Conservation (phyloP, 2,329 filamentous ascomycete genomes). For the Diaporthe caulivora region DNA sequence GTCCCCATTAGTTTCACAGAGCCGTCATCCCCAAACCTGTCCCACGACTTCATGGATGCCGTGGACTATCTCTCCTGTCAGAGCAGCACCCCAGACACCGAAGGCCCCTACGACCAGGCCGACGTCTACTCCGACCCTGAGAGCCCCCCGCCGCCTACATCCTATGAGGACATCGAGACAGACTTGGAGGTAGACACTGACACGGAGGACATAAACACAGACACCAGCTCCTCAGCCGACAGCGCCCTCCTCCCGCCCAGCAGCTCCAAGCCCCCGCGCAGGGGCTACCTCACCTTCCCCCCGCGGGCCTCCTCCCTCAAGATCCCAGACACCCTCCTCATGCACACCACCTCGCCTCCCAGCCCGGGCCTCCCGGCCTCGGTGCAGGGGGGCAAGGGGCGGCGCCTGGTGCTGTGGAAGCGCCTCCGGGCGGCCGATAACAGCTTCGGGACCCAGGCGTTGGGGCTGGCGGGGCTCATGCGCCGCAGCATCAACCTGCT, state of each 20-base stretch:
- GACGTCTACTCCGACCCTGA: constrained; percentile 38
- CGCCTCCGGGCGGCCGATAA: constrained; percentile 49
- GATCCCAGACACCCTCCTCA: constrained; percentile 62
- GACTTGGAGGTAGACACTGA: neutral
- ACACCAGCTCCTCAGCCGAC: neutral
- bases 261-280: constrained; percentile 50
- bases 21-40: neutral
- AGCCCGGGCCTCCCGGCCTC: constrained; percentile 35
- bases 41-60: neutral
- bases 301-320: constrained; percentile 59
- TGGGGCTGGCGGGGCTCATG: constrained; percentile 62
- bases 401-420: constrained; percentile 30
- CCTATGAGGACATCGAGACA: constrained; percentile 21
- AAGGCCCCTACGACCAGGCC: constrained; percentile 20
- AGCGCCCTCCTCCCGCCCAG: neutral
- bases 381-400: constrained; percentile 40
- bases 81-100: neutral
- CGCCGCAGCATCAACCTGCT: constrained; percentile 60
- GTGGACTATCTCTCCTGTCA: neutral
- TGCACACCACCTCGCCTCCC: constrained; percentile 55
- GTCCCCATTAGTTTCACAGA: constrained; percentile 59
- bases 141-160: constrained; percentile 13
- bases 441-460: constrained; percentile 60
- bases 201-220: neutral
- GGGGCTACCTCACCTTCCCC: constrained; percentile 61